Base-by-base conservation (phyloP, 2,329 filamentous ascomycete species). In the Trichoderma arundinaceum region DNA sequence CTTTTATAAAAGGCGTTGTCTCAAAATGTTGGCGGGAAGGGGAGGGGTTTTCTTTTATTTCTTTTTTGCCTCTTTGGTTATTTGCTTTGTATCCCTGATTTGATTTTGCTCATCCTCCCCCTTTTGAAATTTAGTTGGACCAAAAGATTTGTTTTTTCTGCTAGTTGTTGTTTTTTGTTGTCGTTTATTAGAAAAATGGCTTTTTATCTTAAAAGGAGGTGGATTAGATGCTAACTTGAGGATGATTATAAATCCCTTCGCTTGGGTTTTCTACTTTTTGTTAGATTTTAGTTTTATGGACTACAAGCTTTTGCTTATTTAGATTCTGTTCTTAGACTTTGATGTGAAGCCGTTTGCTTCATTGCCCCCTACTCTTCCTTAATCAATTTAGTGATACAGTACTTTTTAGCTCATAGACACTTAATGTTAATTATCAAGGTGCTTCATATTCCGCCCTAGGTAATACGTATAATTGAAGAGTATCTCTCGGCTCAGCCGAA, bases 171-270 rank as follows among this genome's bases (percentile, higher is more conserved):
- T 33, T 44, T 39, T 10, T 10, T 52, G 28, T 43, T 41, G 35
- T 32, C 19, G 35, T 22, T 43, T 52, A 43, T 43, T 43, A 43
- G n/a, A 41, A 10, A 28, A 51, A 32, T 53, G 49, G 19, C 33
- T 38, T 17, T 53, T 38, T n/a, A 17, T 35, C 32, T 35, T 33
- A 61, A 61, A 43, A 51, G 58, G 33, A 41, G 46, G 58, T 60
- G 33, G 57, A 10, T 61, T 32, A 52, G 58, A 61, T 52, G 22
- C 41, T 35, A 3, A 12, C 51, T 38, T 38, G 56, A 48, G 43
- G 56, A 60, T 33, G 58, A 52, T 43, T 52, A 9, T 32, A 44
- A 52, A 43, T 44, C 48, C 58, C 15, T 52, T 52, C 58, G 46
- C 39, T 61, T 52, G 38, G 58, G 38, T 43, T 4, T 33, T 9